A percentile compares a stretch with the other conserved stretches of the same genome.
Conservation (phyloP, 495 filamentous ascomycete species). For the Viridothelium virens region DNA sequence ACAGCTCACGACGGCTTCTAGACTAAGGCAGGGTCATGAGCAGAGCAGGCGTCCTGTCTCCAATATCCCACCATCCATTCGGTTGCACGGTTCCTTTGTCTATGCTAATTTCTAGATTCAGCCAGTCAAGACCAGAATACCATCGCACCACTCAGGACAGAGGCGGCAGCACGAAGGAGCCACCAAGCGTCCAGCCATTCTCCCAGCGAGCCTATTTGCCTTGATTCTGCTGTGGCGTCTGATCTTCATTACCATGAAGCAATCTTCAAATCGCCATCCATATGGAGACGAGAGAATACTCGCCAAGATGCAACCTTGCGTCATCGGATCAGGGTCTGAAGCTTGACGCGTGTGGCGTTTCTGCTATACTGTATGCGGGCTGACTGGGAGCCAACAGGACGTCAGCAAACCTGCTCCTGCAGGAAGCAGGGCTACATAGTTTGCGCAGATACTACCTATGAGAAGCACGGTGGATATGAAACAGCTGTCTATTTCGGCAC, state of each 20-base stretch:
- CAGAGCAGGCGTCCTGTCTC: neutral
- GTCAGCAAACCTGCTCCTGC: neutral
- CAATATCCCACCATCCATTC: neutral
- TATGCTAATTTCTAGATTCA: neutral
- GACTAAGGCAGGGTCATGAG: constrained; percentile 6
- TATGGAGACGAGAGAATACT: neutral
- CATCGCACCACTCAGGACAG: neutral
- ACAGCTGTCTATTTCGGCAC: neutral
- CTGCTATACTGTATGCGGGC: neutral
- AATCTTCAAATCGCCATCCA: neutral
- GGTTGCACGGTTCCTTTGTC: neutral
- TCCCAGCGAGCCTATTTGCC: neutral
- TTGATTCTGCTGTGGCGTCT: neutral
- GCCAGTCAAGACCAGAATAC: neutral
- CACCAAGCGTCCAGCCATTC: neutral
- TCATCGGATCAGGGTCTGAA: neutral
- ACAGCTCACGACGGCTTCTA: neutral
- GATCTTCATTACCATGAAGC: neutral
- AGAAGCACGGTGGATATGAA: neutral
- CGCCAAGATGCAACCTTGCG: neutral
- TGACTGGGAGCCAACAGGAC: constrained; percentile 3
- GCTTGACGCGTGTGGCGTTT: constrained; percentile 1
- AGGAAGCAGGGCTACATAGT: neutral
- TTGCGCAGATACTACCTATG: neutral
- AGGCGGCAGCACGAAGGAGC: neutral